phyloP scores from a whole-genome alignment of 2,329 filamentous ascomycete genomes.

The Fusarium papillatum region DNA sequence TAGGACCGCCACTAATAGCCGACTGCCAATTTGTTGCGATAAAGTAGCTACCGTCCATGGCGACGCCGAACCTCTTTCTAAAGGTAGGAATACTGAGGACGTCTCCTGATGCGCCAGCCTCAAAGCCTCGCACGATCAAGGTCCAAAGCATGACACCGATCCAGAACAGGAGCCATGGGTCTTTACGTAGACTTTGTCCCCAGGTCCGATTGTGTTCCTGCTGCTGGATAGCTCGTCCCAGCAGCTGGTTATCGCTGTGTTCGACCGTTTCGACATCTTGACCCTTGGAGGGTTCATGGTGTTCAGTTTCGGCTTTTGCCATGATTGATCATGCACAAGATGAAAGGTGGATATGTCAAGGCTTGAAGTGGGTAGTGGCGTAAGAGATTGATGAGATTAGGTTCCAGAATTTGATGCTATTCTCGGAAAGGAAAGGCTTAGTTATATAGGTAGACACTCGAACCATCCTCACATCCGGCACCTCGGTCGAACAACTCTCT shows the following conservation, averaged over 20 bases:
- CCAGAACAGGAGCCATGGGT: conserved; percentile 47
- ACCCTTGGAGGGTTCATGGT: neutral
- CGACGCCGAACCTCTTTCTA: conserved; percentile 31
- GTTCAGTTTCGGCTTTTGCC: neutral
- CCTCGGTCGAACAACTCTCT: neutral
- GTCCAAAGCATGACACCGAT: conserved; percentile 49
- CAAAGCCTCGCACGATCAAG: conserved; percentile 42
- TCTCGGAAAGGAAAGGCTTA: neutral
- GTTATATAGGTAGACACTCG: neutral
- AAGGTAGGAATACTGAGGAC: conserved; percentile 35
- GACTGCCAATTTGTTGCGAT: conserved; percentile 43
- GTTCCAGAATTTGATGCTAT: neutral
- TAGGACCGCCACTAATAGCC: conserved; percentile 39
- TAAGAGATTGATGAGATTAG: neutral
- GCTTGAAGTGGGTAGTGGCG: neutral
- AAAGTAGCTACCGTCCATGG: conserved; percentile 23
- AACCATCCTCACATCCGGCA: neutral
- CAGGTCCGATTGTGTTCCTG: conserved; percentile 43
- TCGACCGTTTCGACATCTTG: conserved; percentile 5
- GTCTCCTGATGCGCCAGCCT: conserved; percentile 25
- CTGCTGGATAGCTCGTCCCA: conserved; percentile 45
- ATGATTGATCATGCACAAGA: neutral
- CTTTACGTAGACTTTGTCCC: conserved; percentile 40
- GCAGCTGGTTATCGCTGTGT: conserved; percentile 12
- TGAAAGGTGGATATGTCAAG: neutral